Evolutionary conservation across 805 yeast genomes (phyloP), one percentile per base, ranked within the genome.

Genomic region (Pichia deserticola): DNA sequence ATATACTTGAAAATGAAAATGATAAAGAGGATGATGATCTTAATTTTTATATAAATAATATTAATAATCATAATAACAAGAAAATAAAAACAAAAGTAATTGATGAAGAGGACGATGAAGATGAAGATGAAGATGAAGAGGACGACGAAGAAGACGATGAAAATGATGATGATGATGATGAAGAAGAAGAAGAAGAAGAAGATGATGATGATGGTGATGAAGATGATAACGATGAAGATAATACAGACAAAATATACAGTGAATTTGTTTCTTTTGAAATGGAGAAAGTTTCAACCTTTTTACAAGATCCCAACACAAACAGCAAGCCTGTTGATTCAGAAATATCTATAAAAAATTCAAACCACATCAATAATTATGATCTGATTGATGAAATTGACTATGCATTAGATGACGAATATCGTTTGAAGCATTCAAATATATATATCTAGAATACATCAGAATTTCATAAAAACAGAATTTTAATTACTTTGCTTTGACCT

Each of bases 301-400:
- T 50, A 25, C 32, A 42, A 5, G 43, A 47, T 20, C 30, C 48
- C 9, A 36, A 50, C 4, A 28, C 40, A 27, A n/a, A 36, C 6
- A 13, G 36, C 10, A 41, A 44, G n/a, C n/a, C 36, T 7, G 11
- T 28, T 7, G 42, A 37, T 36, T 15, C 44, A 5, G 44, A 45
- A 13, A 42, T 52, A 7, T 47, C 47, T 12, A 50, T 50, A 8
- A 34, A 50, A 25, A 40, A 20, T 9, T 20, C 45, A 3, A 29
- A 27, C n/a, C 28, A 38, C 15, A 15, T 11, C 9, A 36, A 42
- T 7, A 35, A 46, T n/a, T 50, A 32, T 25, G 46, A 45, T 35
- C 38, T 54, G n/a, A 54, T 51, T 32, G 53, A 52, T 30, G 56
- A 43, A 9, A 56, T 56, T 11, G 38, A 51, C 35, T 45, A 43